These are phyloP conservation scores for Tulasnella sp. DNA, from an alignment of 768 basidiomycete species.

Conservation along the genomic window DNA sequence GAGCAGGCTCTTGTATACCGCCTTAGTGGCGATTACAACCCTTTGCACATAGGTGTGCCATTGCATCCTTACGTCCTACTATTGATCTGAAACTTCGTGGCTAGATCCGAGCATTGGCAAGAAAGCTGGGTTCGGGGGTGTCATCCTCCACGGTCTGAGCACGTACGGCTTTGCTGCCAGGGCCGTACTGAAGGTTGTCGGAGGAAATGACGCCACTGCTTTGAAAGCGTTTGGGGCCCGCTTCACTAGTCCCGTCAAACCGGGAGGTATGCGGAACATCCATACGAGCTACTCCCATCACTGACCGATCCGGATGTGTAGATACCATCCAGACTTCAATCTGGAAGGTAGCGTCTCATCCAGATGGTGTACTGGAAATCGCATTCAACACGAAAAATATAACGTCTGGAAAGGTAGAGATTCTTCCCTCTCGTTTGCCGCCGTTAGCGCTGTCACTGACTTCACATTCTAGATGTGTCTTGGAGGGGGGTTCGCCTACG, in stretches of 20 bases:
- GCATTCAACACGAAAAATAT: conserved; percentile 51
- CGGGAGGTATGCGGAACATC: conserved; percentile 38
- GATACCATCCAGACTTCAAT: conserved; percentile 60
- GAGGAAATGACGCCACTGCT: conserved; percentile 44
- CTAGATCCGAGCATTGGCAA: conserved; percentile 64
- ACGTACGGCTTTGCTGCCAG: conserved; percentile 75
- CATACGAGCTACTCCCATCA: background rate
- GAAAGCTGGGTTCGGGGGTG: conserved; percentile 64
- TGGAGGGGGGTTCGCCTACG: conserved; percentile 8
- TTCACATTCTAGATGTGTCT: background rate
- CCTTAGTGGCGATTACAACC: conserved; percentile 68
- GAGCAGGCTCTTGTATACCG: conserved; percentile 57
- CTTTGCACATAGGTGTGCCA: conserved; percentile 53
- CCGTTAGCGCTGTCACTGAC: background rate
- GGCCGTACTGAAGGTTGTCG: conserved; percentile 52
- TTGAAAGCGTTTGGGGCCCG: conserved; percentile 58
- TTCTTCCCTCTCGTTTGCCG: background rate
- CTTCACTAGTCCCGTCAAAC: conserved; percentile 75
- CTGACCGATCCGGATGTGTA: background rate
- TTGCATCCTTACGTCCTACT: background rate
- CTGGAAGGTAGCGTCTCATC: conserved; percentile 64
- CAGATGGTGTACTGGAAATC: conserved; percentile 45
- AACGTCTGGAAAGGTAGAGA: conserved; percentile 40
- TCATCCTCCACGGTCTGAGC: conserved; percentile 75
- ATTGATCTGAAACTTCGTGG: background rate